Evolutionary conservation across 2,329 filamentous ascomycete genomes (phyloP).

Genomic region (Lasiodiplodia citricola): DNA sequence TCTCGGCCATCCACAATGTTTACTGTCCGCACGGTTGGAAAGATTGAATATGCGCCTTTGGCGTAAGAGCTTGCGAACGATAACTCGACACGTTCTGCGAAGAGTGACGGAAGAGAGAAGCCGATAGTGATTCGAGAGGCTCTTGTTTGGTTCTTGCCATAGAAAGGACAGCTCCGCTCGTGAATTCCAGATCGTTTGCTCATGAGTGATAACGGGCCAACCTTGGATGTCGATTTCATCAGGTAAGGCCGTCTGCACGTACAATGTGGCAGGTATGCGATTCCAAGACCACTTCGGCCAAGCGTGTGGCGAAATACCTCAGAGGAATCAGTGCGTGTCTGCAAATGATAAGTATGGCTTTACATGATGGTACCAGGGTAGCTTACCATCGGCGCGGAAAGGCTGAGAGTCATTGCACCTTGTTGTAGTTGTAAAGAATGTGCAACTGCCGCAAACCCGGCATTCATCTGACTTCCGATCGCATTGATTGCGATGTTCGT

Average conservation of each 20-base stretch:
- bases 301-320: accelerated
- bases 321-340: background rate
- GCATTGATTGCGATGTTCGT: background rate
- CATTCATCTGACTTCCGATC: background rate
- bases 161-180: background rate
- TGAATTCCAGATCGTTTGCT: background rate
- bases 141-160: background rate
- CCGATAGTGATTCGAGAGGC: background rate
- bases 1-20: background rate
- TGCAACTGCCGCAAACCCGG: background rate
- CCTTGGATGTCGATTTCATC: background rate
- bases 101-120: background rate
- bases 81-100: background rate
- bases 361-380: no score
- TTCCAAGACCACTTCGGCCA: background rate
- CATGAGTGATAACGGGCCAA: background rate
- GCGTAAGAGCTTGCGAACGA: background rate
- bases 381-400: background rate
- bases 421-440: background rate
- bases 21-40: background rate
- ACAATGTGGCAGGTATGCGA: background rate
- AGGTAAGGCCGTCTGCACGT: background rate
- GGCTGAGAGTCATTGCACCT: no score
- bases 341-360: background rate
- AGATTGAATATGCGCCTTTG: background rate